These are phyloP conservation scores for Penicillium antarcticum DNA, from an alignment of 495 filamentous ascomycete genomes.

Conservation along the genomic window DNA sequence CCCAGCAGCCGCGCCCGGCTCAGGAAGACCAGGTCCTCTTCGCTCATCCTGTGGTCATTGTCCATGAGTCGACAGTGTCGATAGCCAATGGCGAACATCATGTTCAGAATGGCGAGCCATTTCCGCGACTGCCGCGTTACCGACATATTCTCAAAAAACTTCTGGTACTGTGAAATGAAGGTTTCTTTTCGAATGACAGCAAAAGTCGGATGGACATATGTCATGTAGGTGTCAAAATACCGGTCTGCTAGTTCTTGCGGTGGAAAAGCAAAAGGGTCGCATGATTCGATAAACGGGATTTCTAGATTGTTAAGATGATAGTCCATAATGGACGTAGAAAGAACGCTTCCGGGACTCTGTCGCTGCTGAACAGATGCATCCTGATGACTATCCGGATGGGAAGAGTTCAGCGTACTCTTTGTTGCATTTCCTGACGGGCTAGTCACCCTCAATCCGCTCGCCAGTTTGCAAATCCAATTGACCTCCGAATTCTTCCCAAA, in stretches of 20 bases:
- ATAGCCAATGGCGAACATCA: constrained; percentile 62
- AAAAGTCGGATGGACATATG: constrained; percentile 54
- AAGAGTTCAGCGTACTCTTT: background rate
- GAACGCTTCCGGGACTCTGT: constrained; percentile 1
- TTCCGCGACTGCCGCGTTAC: constrained; percentile 21
- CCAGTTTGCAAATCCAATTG: constrained; percentile 53
- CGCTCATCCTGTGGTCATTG: constrained; percentile 30
- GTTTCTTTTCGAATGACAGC: constrained; percentile 47
- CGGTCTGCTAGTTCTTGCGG: constrained; percentile 46
- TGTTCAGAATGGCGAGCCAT: constrained; percentile 61
- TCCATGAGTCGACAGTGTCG: constrained; percentile 43
- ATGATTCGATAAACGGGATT: constrained; percentile 35
- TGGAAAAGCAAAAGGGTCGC: constrained; percentile 51
- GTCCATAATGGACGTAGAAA: constrained; percentile 35
- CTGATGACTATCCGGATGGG: background rate
- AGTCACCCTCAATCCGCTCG: constrained; percentile 20
- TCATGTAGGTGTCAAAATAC: constrained; percentile 53
- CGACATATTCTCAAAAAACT: constrained; percentile 24
- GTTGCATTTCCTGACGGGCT: background rate
- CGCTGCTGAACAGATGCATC: background rate
- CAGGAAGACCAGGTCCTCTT: constrained; percentile 56
- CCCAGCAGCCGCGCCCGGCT: constrained; percentile 53
- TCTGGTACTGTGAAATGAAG: constrained; percentile 40
- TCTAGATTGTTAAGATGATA: constrained; percentile 58
- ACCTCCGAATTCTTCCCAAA: constrained; percentile 63